Evolutionary conservation across 768 basidiomycete genomes (phyloP).

Genomic region (Leccinum incarnatum): DNA sequence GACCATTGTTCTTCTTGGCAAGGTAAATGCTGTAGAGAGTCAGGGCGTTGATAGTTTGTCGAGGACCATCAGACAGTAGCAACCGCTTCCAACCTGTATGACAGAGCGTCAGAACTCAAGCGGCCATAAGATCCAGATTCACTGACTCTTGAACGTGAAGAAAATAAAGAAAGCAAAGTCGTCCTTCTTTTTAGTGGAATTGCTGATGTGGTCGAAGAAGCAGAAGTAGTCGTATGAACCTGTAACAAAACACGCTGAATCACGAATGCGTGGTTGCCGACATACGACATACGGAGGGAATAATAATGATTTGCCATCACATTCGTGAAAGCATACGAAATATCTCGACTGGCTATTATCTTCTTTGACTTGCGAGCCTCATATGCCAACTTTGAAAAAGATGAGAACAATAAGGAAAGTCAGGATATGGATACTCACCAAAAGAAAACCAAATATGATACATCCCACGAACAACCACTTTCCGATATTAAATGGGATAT

Average conservation of each 20-base stretch:
- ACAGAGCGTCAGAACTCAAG: not conserved
- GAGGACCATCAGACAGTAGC: slow-evolving; percentile 89
- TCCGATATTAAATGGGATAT: slow-evolving; percentile 83
- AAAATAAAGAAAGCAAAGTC: slow-evolving; percentile 99
- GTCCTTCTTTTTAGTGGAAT: slow-evolving; percentile 94
- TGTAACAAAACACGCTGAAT: slow-evolving; percentile 27
- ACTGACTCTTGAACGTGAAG: slow-evolving; percentile 97
- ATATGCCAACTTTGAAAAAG: slow-evolving; percentile 72
- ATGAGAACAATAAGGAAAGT: slow-evolving; percentile 8
- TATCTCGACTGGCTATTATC: slow-evolving; percentile 94
- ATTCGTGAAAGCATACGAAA: slow-evolving; percentile 97
- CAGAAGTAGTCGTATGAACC: slow-evolving; percentile 97
- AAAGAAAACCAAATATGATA: slow-evolving; percentile 96
- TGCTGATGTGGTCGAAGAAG: slow-evolving; percentile 94
- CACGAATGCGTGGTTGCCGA: not conserved
- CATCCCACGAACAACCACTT: slow-evolving; percentile 98
- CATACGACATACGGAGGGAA: slow-evolving; percentile 71
- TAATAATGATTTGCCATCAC: slow-evolving; percentile 97
- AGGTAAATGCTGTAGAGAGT: slow-evolving; percentile 92
- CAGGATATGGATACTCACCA: slow-evolving; percentile 49
- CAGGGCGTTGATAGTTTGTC: slow-evolving; percentile 96
- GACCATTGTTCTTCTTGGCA: slow-evolving; percentile 46
- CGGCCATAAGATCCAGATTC: not conserved
- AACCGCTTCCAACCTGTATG: slow-evolving; percentile 79
- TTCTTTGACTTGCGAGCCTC: slow-evolving; percentile 90